Evolutionary conservation across 495 filamentous ascomycete species (phyloP).

Genomic region (Penicillium roqueforti): DNA sequence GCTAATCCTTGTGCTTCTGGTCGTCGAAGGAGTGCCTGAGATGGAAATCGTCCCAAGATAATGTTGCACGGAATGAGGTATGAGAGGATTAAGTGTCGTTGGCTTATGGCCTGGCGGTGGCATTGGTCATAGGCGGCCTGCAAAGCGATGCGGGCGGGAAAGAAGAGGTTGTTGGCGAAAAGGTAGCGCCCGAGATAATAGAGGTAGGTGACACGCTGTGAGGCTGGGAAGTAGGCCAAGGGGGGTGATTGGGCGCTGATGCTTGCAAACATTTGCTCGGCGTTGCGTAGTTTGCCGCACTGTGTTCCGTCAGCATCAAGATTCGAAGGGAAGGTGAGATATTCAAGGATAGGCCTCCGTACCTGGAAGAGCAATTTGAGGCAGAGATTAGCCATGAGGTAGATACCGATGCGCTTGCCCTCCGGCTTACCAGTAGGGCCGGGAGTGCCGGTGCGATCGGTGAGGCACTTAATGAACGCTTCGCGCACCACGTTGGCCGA

Average conservation of each 20-base stretch:
- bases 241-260: constrained; percentile 79
- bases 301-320: constrained; percentile 14
- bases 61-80: constrained; percentile 82
- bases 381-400: constrained; percentile 85
- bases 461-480: constrained; percentile 86
- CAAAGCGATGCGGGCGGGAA: constrained; percentile 65
- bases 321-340: neutral
- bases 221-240: constrained; percentile 72
- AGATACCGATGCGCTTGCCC: constrained; percentile 83
- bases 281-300: constrained; percentile 57
- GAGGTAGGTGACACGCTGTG: constrained; percentile 84
- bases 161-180: constrained; percentile 77
- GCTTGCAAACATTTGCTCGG: constrained; percentile 84
- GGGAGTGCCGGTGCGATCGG: constrained; percentile 65
- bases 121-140: constrained; percentile 78
- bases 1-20: constrained; percentile 69
- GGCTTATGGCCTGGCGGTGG: constrained; percentile 59
- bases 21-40: constrained; percentile 55
- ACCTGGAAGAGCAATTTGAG: constrained; percentile 85
- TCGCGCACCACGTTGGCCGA: constrained; percentile 84
- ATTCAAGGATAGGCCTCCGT: constrained; percentile 12
- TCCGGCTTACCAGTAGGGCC: constrained; percentile 55
- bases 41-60: constrained; percentile 81
- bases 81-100: constrained; percentile 74
- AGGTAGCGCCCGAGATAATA: constrained; percentile 92